Conservation (phyloP, 345 rosid species). For the Euphorbia peplus region DNA sequence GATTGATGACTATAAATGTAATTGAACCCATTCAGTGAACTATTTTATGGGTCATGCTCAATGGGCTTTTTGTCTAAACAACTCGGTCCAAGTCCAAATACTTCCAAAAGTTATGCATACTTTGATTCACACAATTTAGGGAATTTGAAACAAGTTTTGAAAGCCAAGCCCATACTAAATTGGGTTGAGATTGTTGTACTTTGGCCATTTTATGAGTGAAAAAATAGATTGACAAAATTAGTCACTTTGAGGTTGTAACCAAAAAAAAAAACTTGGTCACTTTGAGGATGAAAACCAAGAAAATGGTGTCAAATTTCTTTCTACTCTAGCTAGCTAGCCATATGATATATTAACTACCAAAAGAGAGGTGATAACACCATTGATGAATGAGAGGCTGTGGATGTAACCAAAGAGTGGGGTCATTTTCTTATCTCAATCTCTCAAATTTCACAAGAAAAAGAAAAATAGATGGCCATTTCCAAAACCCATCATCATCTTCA, state of each 20-base stretch:
- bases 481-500: slow-evolving; percentile 20
- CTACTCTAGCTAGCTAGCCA: not conserved
- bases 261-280: too few species aligned
- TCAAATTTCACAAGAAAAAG: slow-evolving; percentile 13
- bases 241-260: too few species aligned
- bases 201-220: not conserved
- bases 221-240: not conserved
- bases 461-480: slow-evolving; percentile 5
- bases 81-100: too few species aligned
- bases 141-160: too few species aligned
- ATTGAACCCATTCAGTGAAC: too few species aligned
- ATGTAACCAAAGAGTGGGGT: slow-evolving; percentile 28
- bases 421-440: slow-evolving; percentile 40
- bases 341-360: too few species aligned
- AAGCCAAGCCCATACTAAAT: not conserved
- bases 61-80: too few species aligned
- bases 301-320: not conserved
- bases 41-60: too few species aligned
- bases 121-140: too few species aligned
- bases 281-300: too few species aligned
- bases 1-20: too few species aligned
- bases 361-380: not conserved
- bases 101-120: too few species aligned
- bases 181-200: not conserved
- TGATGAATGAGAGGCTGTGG: slow-evolving; percentile 39